Base-by-base conservation (phyloP, 257 asterid genomes). In the Apocynum venetum region DNA sequence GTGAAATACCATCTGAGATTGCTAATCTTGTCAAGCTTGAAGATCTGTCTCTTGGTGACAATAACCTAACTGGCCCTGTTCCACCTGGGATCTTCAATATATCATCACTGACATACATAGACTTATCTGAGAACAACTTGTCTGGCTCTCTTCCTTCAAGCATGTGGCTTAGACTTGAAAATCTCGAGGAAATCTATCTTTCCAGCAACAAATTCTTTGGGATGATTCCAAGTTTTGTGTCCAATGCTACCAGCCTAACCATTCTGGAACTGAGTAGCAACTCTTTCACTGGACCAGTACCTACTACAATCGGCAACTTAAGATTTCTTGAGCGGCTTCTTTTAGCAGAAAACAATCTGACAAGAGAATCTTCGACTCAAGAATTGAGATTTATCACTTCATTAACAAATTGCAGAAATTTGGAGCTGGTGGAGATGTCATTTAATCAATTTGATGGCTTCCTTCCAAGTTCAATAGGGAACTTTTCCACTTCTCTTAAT, bases 381-480 rank as follows among this genome's bases (percentile, higher is more conserved):
- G 86, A 85, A 72, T 31, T 86, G 67, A 75, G 55, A 20, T 86
- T 88, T 36, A 44, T 86, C 20, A 49, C 94, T 55, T 79, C 88
- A 1, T 80, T 90, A 36, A 81, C 90, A 60, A 83, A 83, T 9
- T 90, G 91, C 73, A 81, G 80, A n/a, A 1, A 75, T 46, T 67
- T 88, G 81, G 38, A 65, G 20, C 0, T 0, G 0, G 10, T 89
- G 35, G 87, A 79, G 40, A 8, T 89, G 3, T 77, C 92, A 0
- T 43, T 36, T 10, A 89, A 88, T 75, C 89, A 82, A 72, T 79
- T 89, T 0, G 79, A 82, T 56, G 94, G 89, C 25, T 41, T 49
- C 66, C 88, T 88, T 41, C 94, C 91, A 19, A 19, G 73, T 63
- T 86, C 92, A 8, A 40, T 88, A 0, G 94, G 91, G 1, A 89